phyloP scores from a whole-genome alignment of 306 rosid genomes.

The Myrica gale region DNA sequence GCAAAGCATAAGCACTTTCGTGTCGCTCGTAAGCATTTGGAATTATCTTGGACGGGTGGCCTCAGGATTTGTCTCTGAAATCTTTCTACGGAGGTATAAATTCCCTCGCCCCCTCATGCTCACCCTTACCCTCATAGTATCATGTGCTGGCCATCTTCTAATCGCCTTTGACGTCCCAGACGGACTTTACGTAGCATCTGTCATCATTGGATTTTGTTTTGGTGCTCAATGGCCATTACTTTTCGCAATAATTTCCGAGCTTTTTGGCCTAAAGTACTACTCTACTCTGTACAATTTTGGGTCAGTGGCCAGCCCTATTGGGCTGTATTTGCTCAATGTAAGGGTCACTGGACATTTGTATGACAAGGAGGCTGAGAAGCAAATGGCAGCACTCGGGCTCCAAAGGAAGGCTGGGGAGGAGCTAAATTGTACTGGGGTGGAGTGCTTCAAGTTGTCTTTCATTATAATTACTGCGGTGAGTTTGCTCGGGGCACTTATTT shows the following conservation, averaged over 20 bases:
- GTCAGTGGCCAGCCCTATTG: constrained; percentile 36
- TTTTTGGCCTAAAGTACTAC: constrained; percentile 44
- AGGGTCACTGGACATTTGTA: constrained; percentile 36
- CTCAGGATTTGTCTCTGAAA: constrained; percentile 49
- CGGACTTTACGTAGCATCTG: constrained; percentile 47
- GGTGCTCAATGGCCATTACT: constrained; percentile 39
- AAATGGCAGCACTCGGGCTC: constrained; percentile 30
- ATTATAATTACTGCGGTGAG: constrained; percentile 29
- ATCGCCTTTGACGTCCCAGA: constrained; percentile 43
- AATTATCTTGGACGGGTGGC: constrained; percentile 53
- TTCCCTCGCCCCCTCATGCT: constrained; percentile 52
- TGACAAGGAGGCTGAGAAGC: constrained; percentile 37
- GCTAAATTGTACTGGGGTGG: constrained; percentile 26
- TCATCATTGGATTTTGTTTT: constrained; percentile 36
- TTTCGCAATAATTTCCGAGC: constrained; percentile 38
- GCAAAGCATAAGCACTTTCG: constrained; percentile 42
- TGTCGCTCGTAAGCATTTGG: constrained; percentile 57
- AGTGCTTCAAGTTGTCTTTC: constrained; percentile 39
- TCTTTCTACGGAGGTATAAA: constrained; percentile 33
- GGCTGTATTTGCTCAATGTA: constrained; percentile 41
- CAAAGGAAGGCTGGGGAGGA: constrained; percentile 30
- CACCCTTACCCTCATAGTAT: constrained; percentile 41
- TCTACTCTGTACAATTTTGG: constrained; percentile 40
- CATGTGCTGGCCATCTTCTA: constrained; percentile 53
- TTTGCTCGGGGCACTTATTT: constrained; percentile 31